Conservation (phyloP, 352 stramenopile species). For the Phytophthora hybrid region DNA sequence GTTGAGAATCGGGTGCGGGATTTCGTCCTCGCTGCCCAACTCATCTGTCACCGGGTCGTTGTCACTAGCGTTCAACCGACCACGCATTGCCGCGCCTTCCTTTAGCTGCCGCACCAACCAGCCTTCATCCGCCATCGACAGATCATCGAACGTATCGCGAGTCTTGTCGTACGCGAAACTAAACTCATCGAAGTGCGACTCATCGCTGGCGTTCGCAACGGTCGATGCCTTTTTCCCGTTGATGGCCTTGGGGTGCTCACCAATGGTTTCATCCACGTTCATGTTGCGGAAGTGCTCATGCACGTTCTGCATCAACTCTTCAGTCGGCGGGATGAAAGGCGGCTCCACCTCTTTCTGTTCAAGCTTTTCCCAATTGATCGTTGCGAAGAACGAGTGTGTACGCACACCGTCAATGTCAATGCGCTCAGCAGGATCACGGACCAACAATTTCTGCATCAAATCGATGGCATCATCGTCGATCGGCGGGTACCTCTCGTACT, state of each 20-base stretch:
- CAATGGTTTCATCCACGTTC: slow-evolving; percentile 87
- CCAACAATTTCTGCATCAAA: slow-evolving; percentile 78
- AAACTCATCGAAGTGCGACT: slow-evolving; percentile 90
- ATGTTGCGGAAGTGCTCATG: slow-evolving; percentile 91
- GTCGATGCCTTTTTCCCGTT: slow-evolving; percentile 66
- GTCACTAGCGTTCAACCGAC: slow-evolving; percentile 72
- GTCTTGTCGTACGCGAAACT: slow-evolving; percentile 88
- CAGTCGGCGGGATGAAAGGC: slow-evolving; percentile 80
- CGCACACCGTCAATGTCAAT: slow-evolving; percentile 70
- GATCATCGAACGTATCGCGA: slow-evolving; percentile 76
- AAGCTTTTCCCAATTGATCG: slow-evolving; percentile 76
- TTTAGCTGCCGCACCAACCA: slow-evolving; percentile 85
- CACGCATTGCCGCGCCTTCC: slow-evolving; percentile 79
- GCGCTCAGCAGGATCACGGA: slow-evolving; percentile 75
- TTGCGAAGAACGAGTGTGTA: slow-evolving; percentile 72
- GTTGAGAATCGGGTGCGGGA: slow-evolving; percentile 49
- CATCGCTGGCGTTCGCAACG: slow-evolving; percentile 53
- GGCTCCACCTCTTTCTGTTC: slow-evolving; percentile 84
- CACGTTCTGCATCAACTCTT: slow-evolving; percentile 90
- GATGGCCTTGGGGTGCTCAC: slow-evolving; percentile 65
- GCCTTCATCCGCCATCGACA: slow-evolving; percentile 86
- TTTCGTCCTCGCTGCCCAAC: slow-evolving; percentile 66
- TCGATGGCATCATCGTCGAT: slow-evolving; percentile 78
- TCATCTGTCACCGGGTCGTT: slow-evolving; percentile 58
- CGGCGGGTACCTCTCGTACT: slow-evolving; percentile 74